Evolutionary conservation across 495 filamentous ascomycete species (phyloP), one percentile per base, ranked within the genome.

Genomic region (Xylaria intraflava): DNA sequence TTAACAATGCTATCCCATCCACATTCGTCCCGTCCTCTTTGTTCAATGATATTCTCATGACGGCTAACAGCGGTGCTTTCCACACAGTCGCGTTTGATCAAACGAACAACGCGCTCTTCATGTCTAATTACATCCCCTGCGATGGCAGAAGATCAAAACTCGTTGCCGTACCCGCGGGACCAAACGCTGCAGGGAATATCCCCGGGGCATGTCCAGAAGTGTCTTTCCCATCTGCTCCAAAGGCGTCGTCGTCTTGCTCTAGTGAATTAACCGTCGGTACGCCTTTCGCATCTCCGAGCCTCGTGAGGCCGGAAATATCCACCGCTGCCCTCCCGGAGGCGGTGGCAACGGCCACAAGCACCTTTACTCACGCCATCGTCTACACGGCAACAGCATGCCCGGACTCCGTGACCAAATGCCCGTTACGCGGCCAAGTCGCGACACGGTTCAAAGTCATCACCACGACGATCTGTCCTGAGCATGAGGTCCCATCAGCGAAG

Each of bases 11-110:
- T n/a, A n/a, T n/a, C n/a, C n/a, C n/a, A n/a, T n/a, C n/a, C n/a
- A n/a, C n/a, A n/a, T n/a, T n/a, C n/a, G n/a, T n/a, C n/a, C n/a
- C n/a, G n/a, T n/a, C n/a, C 26, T 6, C 29, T 40, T n/a, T 24
- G 3, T 14, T 46, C 19, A 6, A 14, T 24, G 36, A 7, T 9
- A 36, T 16, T 36, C 49, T 16, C n/a, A 12, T 14, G 17, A 35
- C n/a, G 20, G 38, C 27, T 39, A 19, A 43, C 24, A 1, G 57
- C 45, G 1, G 36, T 27, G 2, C 10, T 6, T 10, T 0, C 1
- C 9, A 20, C 10, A 39, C 27, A 66, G 63, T 63, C 10, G 48
- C 64, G n/a, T 65, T 69, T 29, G 65, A 69, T 46, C 62, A 65
- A 20, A 48, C 43, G 26, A 62, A 65, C 30, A 55, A 60, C 47